Conservation (phyloP, 108 stramenopile genomes). For the Cylindrotheca closterium region DNA sequence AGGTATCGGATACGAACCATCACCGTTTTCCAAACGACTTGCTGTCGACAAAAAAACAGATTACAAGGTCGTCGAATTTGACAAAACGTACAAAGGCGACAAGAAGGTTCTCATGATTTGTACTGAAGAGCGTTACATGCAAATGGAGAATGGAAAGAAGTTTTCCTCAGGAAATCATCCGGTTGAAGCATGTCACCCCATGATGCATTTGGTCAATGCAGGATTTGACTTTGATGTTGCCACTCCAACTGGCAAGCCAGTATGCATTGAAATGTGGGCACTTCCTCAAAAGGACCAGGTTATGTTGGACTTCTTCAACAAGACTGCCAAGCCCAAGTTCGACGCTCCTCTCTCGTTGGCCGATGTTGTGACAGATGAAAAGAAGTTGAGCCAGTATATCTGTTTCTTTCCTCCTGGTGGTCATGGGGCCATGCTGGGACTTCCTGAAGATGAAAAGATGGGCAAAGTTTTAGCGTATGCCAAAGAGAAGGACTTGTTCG, state of each 20-base stretch:
- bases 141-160: conserved; percentile 19
- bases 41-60: conserved; percentile 8
- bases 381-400: conserved; percentile 2
- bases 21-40: not conserved
- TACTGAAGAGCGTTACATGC: conserved; percentile 27
- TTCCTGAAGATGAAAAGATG: conserved; percentile 21
- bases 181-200: conserved; percentile 18
- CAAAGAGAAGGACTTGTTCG: conserved; percentile 5
- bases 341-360: conserved; percentile 15
- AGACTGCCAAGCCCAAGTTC: conserved; percentile 5
- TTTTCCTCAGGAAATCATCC: conserved; percentile 36
- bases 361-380: not conserved
- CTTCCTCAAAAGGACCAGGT: conserved; percentile 18
- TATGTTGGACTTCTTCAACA: conserved; percentile 10
- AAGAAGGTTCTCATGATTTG: conserved; percentile 27
- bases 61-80: conserved; percentile 8
- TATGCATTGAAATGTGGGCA: conserved; percentile 31
- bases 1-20: conserved; percentile 8
- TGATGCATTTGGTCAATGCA: conserved; percentile 30
- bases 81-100: conserved; percentile 14
- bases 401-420: conserved; percentile 30
- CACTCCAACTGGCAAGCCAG: conserved; percentile 12
- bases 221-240: conserved; percentile 33
- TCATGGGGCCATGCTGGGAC: conserved; percentile 32
- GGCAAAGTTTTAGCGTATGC: conserved; percentile 14